Evolutionary conservation across 495 filamentous ascomycete species (phyloP), one percentile per base, ranked within the genome.

Genomic region (Tuber magnatum): DNA sequence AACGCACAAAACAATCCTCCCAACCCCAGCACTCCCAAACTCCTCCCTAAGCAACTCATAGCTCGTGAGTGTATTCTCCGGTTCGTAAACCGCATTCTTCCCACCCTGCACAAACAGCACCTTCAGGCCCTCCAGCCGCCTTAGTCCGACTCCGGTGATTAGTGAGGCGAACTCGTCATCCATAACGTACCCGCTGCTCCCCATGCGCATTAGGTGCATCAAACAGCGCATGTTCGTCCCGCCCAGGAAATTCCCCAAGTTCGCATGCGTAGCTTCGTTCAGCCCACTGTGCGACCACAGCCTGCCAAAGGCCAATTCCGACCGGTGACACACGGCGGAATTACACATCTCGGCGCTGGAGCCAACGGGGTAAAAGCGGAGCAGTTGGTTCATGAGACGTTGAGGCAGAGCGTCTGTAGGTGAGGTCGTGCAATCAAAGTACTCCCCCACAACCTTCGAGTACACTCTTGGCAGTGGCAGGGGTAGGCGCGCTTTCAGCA

Each of bases 261-360:
- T 88, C 16, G 86, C 82, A 82, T 92, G 90, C 20, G 89, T 90
- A 3, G 86, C 86, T 81, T 86, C 85, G 84, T 91, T 90, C 42
- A 92, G 85, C 78, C 91, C 90, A 7, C 79, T 81, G 78, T 91
- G 89, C 80, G 87, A 89, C 89, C 89, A 91, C 80, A 86, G 81
- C 43, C 88, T 84, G n/a, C 89, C 90, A 75, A 91, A 91, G 32
- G 88, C 86, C 43, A 92, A 83, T 18, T 86, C 86, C 69, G 83
- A 81, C 12, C 90, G 87, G 83, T 90, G 89, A 83, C 90, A 92
- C 32, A 85, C 85, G 2, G 86, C 86, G 73, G 87, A 89, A 77
- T 86, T 88, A 83, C 90, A 92, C n/a, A 90, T 83, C 78, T 92
- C 90, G 22, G 82, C 81, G 18, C 84, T 82, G 9, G 81, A 73